Evolutionary conservation across 108 stramenopile species (phyloP).

Genomic region (Stephanodiscus triporus): DNA sequence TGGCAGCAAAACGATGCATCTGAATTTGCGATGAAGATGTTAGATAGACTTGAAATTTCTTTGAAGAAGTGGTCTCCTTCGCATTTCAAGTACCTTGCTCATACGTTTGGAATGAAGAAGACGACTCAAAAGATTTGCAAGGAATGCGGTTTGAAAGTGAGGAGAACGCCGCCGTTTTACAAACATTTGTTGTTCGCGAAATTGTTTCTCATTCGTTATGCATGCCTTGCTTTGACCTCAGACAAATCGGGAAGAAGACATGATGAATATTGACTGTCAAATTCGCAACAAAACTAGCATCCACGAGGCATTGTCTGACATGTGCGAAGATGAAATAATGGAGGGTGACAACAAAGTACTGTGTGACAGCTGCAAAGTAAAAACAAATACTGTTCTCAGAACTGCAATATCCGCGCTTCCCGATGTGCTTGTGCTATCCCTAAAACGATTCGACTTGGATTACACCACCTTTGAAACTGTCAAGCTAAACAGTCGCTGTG

Average conservation of each 20-base stretch:
- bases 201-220: conserved; percentile 26
- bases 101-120: conserved; percentile 84
- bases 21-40: conserved; percentile 95
- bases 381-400: conserved; percentile 90
- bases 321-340: conserved; percentile 96
- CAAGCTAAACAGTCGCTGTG: conserved; percentile 94
- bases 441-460: conserved; percentile 98
- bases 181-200: neutral
- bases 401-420: conserved; percentile 92
- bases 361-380: conserved; percentile 95
- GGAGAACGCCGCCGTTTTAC: conserved; percentile 12
- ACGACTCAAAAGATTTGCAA: conserved; percentile 92
- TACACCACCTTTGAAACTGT: conserved; percentile 99
- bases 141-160: conserved; percentile 89
- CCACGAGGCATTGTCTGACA: conserved; percentile 90
- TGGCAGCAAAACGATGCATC: conserved; percentile 99
- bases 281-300: conserved; percentile 93
- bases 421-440: conserved; percentile 89
- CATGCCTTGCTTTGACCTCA: conserved; percentile 38
- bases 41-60: conserved; percentile 91
- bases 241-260: conserved; percentile 91
- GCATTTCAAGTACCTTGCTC: conserved; percentile 79
- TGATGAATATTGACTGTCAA: conserved; percentile 93
- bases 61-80: conserved; percentile 86
- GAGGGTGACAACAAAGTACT: conserved; percentile 96